phyloP scores from a whole-genome alignment of 2,329 filamentous ascomycete genomes.

The Pseudovirgaria hyperparasitica region DNA sequence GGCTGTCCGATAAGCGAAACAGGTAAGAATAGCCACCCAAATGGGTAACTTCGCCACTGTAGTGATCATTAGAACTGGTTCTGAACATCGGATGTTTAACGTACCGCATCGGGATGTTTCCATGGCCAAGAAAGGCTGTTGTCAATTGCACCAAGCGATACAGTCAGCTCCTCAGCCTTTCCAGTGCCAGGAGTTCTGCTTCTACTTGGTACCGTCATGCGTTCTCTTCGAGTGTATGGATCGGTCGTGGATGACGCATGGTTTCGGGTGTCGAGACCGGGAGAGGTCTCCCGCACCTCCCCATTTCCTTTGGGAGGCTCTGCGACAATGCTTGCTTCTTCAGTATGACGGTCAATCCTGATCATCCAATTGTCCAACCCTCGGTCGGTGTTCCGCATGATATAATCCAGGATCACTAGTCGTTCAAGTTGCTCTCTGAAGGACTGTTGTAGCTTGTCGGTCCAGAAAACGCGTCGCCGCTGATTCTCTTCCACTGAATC shows the following conservation, averaged over 20 bases:
- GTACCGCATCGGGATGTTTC: conserved; percentile 88
- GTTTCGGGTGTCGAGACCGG: conserved; percentile 41
- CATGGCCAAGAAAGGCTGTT: conserved; percentile 98
- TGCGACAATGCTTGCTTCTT: conserved; percentile 73
- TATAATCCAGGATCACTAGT: conserved; percentile 92
- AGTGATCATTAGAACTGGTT: conserved; percentile 9
- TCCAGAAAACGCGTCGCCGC: conserved; percentile 62
- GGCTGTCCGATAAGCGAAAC: conserved; percentile 93
- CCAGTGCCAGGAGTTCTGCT: conserved; percentile 43
- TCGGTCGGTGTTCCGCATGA: conserved; percentile 97
- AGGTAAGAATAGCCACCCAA: conserved; percentile 95
- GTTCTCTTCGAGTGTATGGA: conserved; percentile 65
- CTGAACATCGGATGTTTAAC: conserved; percentile 35
- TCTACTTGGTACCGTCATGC: conserved; percentile 63
- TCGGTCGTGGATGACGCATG: conserved; percentile 46
- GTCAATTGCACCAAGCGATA: conserved; percentile 85
- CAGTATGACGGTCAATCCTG: conserved; percentile 74
- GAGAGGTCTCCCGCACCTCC: conserved; percentile 25
- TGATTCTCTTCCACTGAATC: conserved; percentile 20
- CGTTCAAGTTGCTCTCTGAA: conserved; percentile 95
- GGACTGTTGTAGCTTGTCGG: conserved; percentile 72
- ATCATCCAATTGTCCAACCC: conserved; percentile 99
- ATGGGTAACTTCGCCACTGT: conserved; percentile 76
- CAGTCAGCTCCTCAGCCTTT: conserved; percentile 40
- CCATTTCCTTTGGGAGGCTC: conserved; percentile 62